phyloP scores from a whole-genome alignment of 2,329 filamentous ascomycete species.

The Sporothrix euskadiensis region DNA sequence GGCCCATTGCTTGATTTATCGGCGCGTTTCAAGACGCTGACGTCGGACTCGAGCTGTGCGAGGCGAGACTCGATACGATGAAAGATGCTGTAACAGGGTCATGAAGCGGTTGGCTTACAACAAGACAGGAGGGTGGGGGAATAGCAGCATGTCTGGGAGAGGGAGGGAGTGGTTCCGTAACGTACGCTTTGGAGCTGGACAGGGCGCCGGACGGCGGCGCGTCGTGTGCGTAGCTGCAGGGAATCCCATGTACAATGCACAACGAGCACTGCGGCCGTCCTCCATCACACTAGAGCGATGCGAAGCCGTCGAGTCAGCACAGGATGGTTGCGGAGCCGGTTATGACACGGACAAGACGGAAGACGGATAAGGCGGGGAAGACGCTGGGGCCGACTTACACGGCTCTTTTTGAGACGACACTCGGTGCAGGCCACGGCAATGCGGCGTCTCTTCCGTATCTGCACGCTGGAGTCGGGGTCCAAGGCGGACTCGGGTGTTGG shows the following conservation, averaged over 20 bases:
- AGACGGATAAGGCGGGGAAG: too few relatives aligned
- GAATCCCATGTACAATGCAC: constrained; percentile 13
- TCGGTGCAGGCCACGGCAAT: constrained; percentile 3
- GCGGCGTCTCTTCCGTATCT: not conserved
- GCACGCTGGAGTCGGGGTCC: not conserved
- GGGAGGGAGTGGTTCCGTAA: not conserved
- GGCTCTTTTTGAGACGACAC: constrained; percentile 2
- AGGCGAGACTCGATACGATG: not conserved
- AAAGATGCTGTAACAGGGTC: not conserved
- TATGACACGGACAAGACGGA: not conserved
- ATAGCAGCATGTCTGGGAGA: not conserved
- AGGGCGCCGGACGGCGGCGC: not conserved
- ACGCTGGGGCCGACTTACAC: not conserved
- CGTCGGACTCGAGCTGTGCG: not conserved
- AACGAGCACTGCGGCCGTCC: constrained; percentile 26
- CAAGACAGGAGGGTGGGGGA: not conserved
- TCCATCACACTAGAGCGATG: constrained; percentile 25
- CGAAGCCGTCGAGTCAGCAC: not conserved
- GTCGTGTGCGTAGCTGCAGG: not conserved
- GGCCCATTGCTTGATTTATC: not conserved
- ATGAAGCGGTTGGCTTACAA: not conserved
- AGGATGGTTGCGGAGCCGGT: not conserved
- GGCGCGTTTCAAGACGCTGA: not conserved
- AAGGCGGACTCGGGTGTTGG: not conserved
- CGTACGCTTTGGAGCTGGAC: not conserved